A percentile compares a stretch with the other conserved stretches of the same genome.
phyloP scores from a whole-genome alignment of 495 filamentous ascomycete species.

The Penicillium coprophilum region DNA sequence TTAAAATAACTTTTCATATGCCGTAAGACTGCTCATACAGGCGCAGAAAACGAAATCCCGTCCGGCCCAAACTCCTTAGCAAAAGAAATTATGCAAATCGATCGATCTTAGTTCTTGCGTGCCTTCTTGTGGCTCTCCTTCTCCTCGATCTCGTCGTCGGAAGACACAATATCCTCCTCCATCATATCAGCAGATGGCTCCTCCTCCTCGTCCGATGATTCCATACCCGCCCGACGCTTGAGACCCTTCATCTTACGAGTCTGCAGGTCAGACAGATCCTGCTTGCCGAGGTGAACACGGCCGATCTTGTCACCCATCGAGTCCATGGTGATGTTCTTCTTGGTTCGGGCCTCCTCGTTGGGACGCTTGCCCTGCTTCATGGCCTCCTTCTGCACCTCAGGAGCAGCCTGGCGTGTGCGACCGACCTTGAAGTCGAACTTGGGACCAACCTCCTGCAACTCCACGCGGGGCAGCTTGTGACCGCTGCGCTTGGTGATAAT shows the following conservation, averaged over 20 bases:
- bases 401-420: conserved; percentile 72
- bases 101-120: conserved; percentile 33
- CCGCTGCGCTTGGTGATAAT: conserved; percentile 82
- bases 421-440: conserved; percentile 91
- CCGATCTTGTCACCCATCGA: conserved; percentile 94
- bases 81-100: conserved; percentile 32
- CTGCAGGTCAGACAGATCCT: conserved; percentile 84
- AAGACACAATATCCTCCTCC: conserved; percentile 45
- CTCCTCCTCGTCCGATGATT: conserved; percentile 44
- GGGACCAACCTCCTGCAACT: conserved; percentile 93
- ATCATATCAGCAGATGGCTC: conserved; percentile 39
- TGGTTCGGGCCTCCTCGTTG: conserved; percentile 60
- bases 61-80: conserved; percentile 34
- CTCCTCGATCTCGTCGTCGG: conserved; percentile 37
- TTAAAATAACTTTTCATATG: conserved; percentile 31
- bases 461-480: conserved; percentile 82
- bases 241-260: conserved; percentile 99
- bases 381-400: conserved; percentile 80
- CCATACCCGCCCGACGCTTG: conserved; percentile 68
- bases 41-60: conserved; percentile 29
- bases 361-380: conserved; percentile 76
- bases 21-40: conserved; percentile 23
- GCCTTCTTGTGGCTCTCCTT: conserved; percentile 43
- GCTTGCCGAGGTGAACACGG: conserved; percentile 85
- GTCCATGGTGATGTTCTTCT: conserved; percentile 95